Conservation (phyloP, 2,329 filamentous ascomycete species). For the Claviceps sp. region DNA sequence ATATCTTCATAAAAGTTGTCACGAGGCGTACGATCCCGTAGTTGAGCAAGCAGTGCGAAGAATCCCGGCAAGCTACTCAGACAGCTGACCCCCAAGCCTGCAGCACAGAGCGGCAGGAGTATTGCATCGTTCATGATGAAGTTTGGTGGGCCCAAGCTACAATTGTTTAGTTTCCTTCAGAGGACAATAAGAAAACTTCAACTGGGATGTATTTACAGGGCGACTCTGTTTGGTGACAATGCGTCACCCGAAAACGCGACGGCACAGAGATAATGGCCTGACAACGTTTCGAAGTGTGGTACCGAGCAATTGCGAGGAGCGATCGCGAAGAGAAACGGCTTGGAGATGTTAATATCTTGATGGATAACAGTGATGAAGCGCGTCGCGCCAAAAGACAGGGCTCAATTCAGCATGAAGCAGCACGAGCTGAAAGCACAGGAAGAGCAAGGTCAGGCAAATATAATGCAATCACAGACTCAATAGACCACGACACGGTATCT, state of each 20-base stretch:
- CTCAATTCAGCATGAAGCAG: background rate
- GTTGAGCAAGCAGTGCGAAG: constrained; percentile 20
- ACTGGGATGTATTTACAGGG: constrained; percentile 1
- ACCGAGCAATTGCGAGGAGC: background rate
- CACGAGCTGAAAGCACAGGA: background rate
- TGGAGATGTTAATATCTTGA: background rate
- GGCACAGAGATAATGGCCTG: background rate
- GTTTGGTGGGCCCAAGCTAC: background rate
- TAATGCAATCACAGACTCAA: background rate
- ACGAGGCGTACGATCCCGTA: constrained; percentile 21
- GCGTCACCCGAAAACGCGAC: background rate
- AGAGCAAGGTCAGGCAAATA: background rate
- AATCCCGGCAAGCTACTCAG: constrained; percentile 26
- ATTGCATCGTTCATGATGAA: constrained; percentile 4
- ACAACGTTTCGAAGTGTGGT: background rate
- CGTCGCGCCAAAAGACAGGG: background rate
- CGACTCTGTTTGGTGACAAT: background rate
- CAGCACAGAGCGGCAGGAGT: constrained; percentile 16
- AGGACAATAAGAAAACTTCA: background rate
- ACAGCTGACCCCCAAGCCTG: constrained; percentile 21
- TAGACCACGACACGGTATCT: background rate
- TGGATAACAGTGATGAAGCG: background rate
- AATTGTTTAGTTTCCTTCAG: background rate
- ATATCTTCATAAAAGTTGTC: constrained; percentile 50
- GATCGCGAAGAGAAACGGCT: background rate